Percentiles rank a stretch among this genome's conserved stretches.
Conservation (phyloP, 441 rosid species). For the Iberis amara region DNA sequence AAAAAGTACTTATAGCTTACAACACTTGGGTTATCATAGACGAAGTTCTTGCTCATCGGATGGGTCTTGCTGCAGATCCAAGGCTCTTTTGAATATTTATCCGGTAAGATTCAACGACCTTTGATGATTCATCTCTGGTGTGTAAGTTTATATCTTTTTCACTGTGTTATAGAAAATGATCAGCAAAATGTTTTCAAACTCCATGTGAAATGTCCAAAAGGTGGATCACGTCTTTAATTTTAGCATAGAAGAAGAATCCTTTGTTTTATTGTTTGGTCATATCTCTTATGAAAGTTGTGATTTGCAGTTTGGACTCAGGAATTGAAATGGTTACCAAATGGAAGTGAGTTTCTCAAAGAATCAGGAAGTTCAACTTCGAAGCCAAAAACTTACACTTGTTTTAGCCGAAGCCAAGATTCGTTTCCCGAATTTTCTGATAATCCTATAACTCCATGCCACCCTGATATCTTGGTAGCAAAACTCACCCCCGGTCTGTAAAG, state of each 20-base stretch:
- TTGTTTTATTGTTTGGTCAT: slow-evolving; percentile 4
- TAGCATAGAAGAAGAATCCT: slow-evolving; percentile 1
- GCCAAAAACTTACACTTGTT: slow-evolving; percentile 73
- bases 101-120: slow-evolving; percentile 50
- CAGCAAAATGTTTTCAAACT: slow-evolving; percentile 84
- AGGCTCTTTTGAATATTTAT: slow-evolving; percentile 74
- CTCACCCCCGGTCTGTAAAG: slow-evolving; percentile 77
- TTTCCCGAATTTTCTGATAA: slow-evolving; percentile 48
- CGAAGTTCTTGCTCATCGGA: slow-evolving; percentile 88
- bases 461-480: slow-evolving; percentile 64
- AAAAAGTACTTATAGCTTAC: slow-evolving; percentile 80
- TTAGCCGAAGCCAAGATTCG: slow-evolving; percentile 57
- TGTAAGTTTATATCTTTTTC: slow-evolving; percentile 6
- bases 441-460: slow-evolving; percentile 46
- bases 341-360: slow-evolving; percentile 71
- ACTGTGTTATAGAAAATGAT: slow-evolving; percentile 53
- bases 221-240: slow-evolving; percentile 43
- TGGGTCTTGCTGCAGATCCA: slow-evolving; percentile 89
- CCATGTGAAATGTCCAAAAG: slow-evolving; percentile 52
- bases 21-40: slow-evolving; percentile 85
- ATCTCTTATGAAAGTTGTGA: slow-evolving; percentile 8
- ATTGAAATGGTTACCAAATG: slow-evolving; percentile 77
- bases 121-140: neutral
- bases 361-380: slow-evolving; percentile 40
- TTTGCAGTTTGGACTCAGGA: slow-evolving; percentile 67